Evolutionary conservation across 352 stramenopile genomes (phyloP).

Genomic region (Phytophthora agathidicida): DNA sequence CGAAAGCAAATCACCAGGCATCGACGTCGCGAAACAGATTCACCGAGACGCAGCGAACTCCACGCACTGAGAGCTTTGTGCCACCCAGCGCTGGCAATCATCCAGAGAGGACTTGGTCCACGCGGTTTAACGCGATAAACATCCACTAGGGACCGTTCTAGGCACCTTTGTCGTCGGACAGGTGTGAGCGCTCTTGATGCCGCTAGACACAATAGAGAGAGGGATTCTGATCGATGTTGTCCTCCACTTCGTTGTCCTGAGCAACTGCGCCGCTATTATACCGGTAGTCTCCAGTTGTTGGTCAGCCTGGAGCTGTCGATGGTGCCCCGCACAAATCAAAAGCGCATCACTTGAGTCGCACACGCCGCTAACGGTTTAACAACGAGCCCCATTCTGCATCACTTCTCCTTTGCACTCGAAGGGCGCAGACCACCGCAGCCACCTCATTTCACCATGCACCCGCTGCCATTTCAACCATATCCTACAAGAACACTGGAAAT

Average conservation of each 20-base stretch:
- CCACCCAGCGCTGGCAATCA: too few species aligned
- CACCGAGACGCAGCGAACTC: too few species aligned
- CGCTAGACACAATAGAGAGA: constrained; percentile 6
- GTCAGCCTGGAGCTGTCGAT: too few species aligned
- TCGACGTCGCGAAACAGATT: too few species aligned
- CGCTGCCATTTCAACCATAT: constrained; percentile 32
- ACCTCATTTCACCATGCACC: constrained; percentile 21
- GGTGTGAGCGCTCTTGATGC: constrained; percentile 12
- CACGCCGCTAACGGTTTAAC: background rate
- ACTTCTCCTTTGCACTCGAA: constrained; percentile 15
- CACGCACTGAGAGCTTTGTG: too few species aligned
- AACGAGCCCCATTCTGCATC: background rate
- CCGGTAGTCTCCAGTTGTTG: too few species aligned
- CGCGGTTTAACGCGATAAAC: too few species aligned
- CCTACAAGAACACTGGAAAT: constrained; percentile 36
- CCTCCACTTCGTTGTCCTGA: constrained; percentile 9
- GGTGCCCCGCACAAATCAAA: constrained; percentile 11
- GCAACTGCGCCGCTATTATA: too few species aligned
- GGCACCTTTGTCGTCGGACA: constrained; percentile 6
- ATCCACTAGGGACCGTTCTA: constrained; percentile 2
- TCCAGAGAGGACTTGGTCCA: too few species aligned
- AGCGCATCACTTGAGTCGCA: constrained; percentile 12
- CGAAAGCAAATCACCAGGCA: too few species aligned
- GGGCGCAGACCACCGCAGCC: background rate
- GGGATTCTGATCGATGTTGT: background rate